Evolutionary conservation across 2,329 filamentous ascomycete genomes (phyloP), one percentile per base, ranked within the genome.

Genomic region (Harringtonia aguacate): DNA sequence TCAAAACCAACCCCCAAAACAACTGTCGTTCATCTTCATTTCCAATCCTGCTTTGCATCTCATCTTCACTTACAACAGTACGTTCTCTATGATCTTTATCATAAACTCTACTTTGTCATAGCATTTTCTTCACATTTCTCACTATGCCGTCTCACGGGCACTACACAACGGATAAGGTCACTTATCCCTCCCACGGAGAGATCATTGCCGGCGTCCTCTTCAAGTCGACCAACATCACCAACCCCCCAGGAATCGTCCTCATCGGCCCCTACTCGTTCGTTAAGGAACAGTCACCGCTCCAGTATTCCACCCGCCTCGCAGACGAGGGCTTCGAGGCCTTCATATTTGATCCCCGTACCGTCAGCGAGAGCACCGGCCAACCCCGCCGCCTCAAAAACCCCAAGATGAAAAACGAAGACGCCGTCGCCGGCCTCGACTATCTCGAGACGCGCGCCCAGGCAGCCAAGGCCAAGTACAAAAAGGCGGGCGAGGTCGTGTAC

Each of bases 91-190:
- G n/a, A n/a, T n/a, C n/a, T n/a, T n/a, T n/a, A n/a, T n/a, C n/a
- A n/a, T n/a, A n/a, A n/a, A n/a, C n/a, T n/a, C n/a, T n/a, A n/a
- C n/a, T n/a, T n/a, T n/a, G n/a, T n/a, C n/a, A n/a, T n/a, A n/a
- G n/a, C n/a, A n/a, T n/a, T n/a, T n/a, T n/a, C n/a, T n/a, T n/a
- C n/a, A n/a, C n/a, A n/a, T 30, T n/a, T 37, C 4, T 37, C 33
- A 37, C 10, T 17, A 38, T 43, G 31, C 28, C 36, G n/a, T 35
- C 33, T n/a, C 42, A 44, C 36, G 42, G 42, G 29, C 42, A 22
- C 13, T 44, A 44, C 42, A 44, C 36, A 4, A 44, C 42, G 17
- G 42, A 44, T 27, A 44, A 44, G 42, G 42, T 44, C 8, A 44
- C 28, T n/a, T 44, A 39, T 22, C 42, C 42, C 10, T 44, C 42